A percentile compares a stretch with the other conserved stretches of the same genome.
phyloP scores from a whole-genome alignment of 2,329 filamentous ascomycete genomes.

The Trichophyton benhamiae region DNA sequence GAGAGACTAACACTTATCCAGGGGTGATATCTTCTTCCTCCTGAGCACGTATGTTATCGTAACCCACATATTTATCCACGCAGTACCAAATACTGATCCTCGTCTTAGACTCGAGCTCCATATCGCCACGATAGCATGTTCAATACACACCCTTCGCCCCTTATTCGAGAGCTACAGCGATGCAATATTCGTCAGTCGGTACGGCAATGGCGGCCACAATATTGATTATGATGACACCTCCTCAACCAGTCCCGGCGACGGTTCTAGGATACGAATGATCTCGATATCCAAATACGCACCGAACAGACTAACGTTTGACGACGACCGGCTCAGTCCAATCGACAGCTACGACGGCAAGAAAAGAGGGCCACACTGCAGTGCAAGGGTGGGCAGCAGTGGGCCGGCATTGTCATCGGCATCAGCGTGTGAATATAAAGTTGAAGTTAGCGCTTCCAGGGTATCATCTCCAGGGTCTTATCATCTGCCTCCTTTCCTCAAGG shows the following conservation, averaged over 20 bases:
- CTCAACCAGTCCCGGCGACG: background rate
- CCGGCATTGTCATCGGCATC: constrained; percentile 1
- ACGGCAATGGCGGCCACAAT: background rate
- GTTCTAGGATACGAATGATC: constrained; percentile 4
- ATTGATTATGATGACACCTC: background rate
- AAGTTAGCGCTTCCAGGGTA: constrained; percentile 9
- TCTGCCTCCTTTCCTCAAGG: background rate
- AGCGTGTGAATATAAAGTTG: constrained; percentile 12
- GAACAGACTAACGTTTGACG: constrained; percentile 1
- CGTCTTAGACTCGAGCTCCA: constrained; percentile 29
- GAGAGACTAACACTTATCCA: constrained; percentile 7
- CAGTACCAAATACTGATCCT: background rate
- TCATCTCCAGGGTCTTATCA: background rate
- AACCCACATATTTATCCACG: background rate
- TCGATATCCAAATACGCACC: constrained; percentile 2
- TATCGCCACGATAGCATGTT: constrained; percentile 31
- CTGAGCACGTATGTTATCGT: constrained; percentile 15
- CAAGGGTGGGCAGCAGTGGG: background rate
- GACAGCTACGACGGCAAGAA: background rate
- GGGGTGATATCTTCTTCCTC: constrained; percentile 12
- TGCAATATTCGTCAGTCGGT: background rate
- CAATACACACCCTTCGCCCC: constrained; percentile 30
- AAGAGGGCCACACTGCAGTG: background rate
- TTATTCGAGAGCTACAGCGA: constrained; percentile 18
- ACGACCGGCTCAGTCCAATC: background rate